Conservation (phyloP, 2,329 filamentous ascomycete species). For the Fusarium praegraminearum region DNA sequence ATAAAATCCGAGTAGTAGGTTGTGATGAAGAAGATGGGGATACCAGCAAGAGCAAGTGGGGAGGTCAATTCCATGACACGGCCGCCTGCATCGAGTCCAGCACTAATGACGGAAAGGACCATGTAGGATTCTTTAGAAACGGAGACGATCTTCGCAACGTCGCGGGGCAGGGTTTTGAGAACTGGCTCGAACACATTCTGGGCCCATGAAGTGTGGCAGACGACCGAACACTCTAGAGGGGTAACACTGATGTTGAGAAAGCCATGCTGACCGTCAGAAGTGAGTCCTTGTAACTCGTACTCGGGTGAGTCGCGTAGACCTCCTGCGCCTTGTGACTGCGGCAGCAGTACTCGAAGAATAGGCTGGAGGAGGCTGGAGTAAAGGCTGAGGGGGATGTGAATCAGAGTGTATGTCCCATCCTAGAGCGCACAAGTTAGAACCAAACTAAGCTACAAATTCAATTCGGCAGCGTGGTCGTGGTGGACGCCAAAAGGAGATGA, state of each 20-base stretch:
- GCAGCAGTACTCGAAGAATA: conserved; percentile 86
- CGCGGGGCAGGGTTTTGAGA: conserved; percentile 71
- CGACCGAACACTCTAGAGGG: conserved; percentile 90
- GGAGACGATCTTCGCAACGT: conserved; percentile 67
- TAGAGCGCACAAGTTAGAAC: conserved; percentile 60
- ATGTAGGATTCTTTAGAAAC: conserved; percentile 88
- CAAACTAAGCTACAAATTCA: conserved; percentile 32
- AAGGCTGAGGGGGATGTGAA: conserved; percentile 87
- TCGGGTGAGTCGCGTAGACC: conserved; percentile 53
- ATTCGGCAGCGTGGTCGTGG: not conserved
- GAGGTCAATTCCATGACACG: conserved; percentile 92
- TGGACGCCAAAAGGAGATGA: not conserved
- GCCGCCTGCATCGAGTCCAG: conserved; percentile 90
- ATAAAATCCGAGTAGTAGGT: conserved; percentile 99
- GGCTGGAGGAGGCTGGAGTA: conserved; percentile 85
- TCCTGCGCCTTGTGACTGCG: conserved; percentile 63
- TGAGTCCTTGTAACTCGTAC: conserved; percentile 60
- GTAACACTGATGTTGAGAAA: conserved; percentile 97
- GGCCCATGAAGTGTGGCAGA: conserved; percentile 83
- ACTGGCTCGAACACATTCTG: conserved; percentile 80
- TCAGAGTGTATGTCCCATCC: conserved; percentile 88
- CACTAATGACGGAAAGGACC: conserved; percentile 89
- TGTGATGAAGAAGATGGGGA: conserved; percentile 98
- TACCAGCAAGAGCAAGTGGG: conserved; percentile 89
- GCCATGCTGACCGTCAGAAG: conserved; percentile 70